Base-by-base conservation (phyloP, 495 filamentous ascomycete genomes). In the Aspergillus bridgeri region DNA sequence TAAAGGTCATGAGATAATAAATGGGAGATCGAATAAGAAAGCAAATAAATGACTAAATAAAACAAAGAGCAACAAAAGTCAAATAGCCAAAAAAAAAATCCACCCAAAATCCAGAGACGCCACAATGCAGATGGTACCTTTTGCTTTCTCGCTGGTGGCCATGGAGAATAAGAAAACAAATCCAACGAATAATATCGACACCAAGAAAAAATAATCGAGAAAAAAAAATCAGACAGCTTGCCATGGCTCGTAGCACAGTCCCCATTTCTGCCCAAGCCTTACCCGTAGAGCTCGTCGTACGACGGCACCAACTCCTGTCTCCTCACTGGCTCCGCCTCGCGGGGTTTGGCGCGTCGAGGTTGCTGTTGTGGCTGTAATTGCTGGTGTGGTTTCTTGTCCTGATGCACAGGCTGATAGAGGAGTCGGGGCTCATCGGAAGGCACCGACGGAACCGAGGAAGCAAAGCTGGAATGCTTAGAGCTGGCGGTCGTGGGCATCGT, bases 231-330 rank as follows among this genome's bases (percentile, higher is more conserved):
- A 25, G 17, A 25, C 5, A 50, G 23, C 24, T 8, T 11, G 48
- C 21, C 21, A 50, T 21, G 24, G n/a, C 21, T 24, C 21, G 24
- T n/a, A 27, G 15, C 7, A n/a, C 5, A 20, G 21, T 20, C 44
- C 42, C 24, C 22, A 8, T 54, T n/a, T 3, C 27, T 20, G 52
- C 20, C 38, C 23, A 51, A 42, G 4, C 17, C 25, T 65, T 64
- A 79, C 17, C 75, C 75, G 57, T 75, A 79, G 8, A 79, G 66
- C 27, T 79, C 75, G 60, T 79, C 75, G 33, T 79, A 72, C 18
- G 75, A 79, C 6, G 74, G 75, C 2, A 77, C 75, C 62, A 79
- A 55, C 51, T 73, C 66, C 50, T 71, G 71, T 23, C 42, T 51
- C 27, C 59, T 47, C 22, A 44, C 27, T 18, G 64, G 51, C 19